These are phyloP conservation scores for Nannochloropsis salina DNA, from an alignment of 108 stramenopile genomes.

Conservation along the genomic window DNA sequence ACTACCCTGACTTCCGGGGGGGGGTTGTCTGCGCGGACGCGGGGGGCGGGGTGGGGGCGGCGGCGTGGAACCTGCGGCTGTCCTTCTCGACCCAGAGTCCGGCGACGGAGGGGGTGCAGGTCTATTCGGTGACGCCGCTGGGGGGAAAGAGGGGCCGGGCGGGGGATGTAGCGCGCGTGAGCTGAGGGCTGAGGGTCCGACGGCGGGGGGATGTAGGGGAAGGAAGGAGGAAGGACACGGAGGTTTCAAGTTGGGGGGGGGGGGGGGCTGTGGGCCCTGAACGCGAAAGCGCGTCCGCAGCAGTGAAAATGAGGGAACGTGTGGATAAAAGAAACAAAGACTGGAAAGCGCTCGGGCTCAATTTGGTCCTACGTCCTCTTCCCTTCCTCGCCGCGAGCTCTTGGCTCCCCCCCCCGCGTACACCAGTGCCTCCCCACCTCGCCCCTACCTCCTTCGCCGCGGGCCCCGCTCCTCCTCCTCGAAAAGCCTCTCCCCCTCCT, in stretches of 20 bases:
- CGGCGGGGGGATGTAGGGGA: background rate
- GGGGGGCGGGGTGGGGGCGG: constrained; percentile 40
- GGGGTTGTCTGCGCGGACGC: constrained; percentile 48
- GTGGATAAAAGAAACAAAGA: too few relatives aligned
- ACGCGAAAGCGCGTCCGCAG: background rate
- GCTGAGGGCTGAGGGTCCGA: background rate
- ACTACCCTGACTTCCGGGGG: constrained; percentile 37
- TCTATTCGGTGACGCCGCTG: background rate
- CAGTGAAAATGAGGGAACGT: too few relatives aligned
- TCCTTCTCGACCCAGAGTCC: constrained; percentile 36
- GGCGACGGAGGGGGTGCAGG: background rate
- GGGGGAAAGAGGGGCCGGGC: background rate
- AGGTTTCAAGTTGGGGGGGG: background rate
- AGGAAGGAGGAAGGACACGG: background rate
- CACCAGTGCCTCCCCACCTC: background rate
- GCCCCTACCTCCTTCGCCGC: background rate
- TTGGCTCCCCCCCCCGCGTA: background rate
- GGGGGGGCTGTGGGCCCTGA: background rate
- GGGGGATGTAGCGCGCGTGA: background rate
- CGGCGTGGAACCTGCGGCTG: constrained; percentile 44
- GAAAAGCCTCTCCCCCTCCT: background rate
- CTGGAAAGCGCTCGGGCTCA: too few relatives aligned
- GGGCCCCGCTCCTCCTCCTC: background rate
- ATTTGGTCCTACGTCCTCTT: too few relatives aligned
- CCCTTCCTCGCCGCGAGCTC: too few relatives aligned